A percentile compares a stretch with the other conserved stretches of the same genome.
phyloP scores from a whole-genome alignment of 1,139 yeast genomes.

The Saccharomyces hybrid region DNA sequence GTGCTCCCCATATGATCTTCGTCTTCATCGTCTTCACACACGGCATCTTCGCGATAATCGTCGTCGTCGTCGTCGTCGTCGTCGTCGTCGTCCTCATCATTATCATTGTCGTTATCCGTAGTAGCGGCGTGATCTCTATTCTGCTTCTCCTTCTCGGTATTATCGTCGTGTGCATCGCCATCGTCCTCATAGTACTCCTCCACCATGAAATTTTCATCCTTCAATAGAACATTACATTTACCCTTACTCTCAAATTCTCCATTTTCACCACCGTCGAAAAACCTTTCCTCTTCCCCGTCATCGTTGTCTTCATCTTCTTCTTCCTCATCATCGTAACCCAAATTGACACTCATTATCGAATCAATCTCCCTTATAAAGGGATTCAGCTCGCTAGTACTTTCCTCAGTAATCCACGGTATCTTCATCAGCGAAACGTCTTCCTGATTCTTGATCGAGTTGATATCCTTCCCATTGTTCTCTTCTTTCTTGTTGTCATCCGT shows the following conservation, averaged over 20 bases:
- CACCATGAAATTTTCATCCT: slow-evolving; percentile 15
- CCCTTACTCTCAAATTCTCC: slow-evolving; percentile 1
- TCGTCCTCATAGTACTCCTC: slow-evolving; percentile 26
- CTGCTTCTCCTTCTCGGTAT: slow-evolving; percentile 6
- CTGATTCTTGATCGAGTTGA: slow-evolving; percentile 14
- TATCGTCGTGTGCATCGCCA: slow-evolving; percentile 10
- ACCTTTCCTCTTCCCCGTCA: slow-evolving; percentile 8
- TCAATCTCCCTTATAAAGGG: slow-evolving; percentile 31
- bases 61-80: slow-evolving; percentile 13
- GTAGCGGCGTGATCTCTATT: background rate
- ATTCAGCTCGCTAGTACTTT: slow-evolving; percentile 15
- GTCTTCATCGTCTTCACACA: slow-evolving; percentile 16
- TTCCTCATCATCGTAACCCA: slow-evolving; percentile 28
- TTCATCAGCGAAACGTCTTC: slow-evolving; percentile 34
- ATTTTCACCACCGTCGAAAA: slow-evolving; percentile 5
- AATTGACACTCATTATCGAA: slow-evolving; percentile 25
- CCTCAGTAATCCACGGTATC: slow-evolving; percentile 43
- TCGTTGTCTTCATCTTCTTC: slow-evolving; percentile 19
- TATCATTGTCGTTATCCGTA: slow-evolving; percentile 10
- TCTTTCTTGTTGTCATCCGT: slow-evolving; percentile 2
- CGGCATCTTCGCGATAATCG: slow-evolving; percentile 14
- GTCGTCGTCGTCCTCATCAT: slow-evolving; percentile 1
- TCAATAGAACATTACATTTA: background rate
- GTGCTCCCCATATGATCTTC: slow-evolving; percentile 15
- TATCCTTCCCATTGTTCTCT: slow-evolving; percentile 5